Base-by-base conservation (phyloP, 768 basidiomycete genomes). In the Pleurotus salmoneostramineus region DNA sequence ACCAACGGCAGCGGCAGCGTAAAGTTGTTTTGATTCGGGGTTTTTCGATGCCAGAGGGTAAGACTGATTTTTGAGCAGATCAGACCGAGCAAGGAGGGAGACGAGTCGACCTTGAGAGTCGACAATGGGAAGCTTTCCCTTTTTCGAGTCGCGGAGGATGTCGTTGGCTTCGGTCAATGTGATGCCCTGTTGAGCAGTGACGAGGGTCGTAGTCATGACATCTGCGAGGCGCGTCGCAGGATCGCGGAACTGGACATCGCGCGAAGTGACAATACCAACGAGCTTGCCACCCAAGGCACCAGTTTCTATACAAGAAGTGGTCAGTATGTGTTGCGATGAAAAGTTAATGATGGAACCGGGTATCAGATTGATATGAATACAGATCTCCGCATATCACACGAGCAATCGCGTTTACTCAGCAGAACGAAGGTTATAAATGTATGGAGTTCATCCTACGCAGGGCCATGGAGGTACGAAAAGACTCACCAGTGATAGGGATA, bases 51-150 rank as follows among this genome's bases (percentile, higher is more conserved):
- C 94, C 58, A 97, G 83, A 1, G 97, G 97, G 72, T 89, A 99
- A 58, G 91, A 94, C 69, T 97, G 93, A 74, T 96, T 97, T 74
- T 99, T 98, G 69, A 98, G 84, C 49, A 99, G 80, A 72, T 99
- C 96, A 50, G 95, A 98, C 57, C 95, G 94, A 2, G 96, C 94
- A 57, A 99, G 87, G 62, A 99, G 92, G 15, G 89, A 86, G 32
- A 82, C 77, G 56, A 93, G 86, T 58, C 83, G 76, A 49, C 88
- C 87, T 47, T 82, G 66, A 6, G 69, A 61, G 71, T 93, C 85
- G 63, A 92, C 76, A 67, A 93, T 87, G 36, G 95, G 97, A 1
- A 98, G 85, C 70, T 99, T 99, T 54, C 97, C 97, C 78, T 97
- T 98, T 71, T 98, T 98, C 32, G 89, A 96, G 70, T 92, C 87